Evolutionary conservation across 805 yeast genomes (phyloP).

Genomic region (Ogataea naganishii): DNA sequence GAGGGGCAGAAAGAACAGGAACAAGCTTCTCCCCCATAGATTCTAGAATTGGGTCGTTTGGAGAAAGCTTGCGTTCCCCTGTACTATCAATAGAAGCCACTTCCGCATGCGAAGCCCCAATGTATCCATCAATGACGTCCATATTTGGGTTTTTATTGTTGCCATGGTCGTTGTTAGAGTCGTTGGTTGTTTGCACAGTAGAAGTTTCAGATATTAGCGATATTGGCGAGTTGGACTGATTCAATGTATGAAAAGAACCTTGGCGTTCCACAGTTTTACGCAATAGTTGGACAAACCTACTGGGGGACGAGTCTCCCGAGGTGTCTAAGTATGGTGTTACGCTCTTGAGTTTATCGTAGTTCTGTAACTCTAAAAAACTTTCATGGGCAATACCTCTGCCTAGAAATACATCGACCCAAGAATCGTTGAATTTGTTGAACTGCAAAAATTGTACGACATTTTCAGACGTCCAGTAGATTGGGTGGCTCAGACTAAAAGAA

Average conservation of each 20-base stretch:
- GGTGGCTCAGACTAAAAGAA: slow-evolving; percentile 41
- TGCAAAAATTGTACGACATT: slow-evolving; percentile 64
- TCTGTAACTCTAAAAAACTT: slow-evolving; percentile 56
- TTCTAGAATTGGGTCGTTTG: too few relatives aligned
- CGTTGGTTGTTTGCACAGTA: slow-evolving; percentile 2
- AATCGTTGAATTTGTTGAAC: slow-evolving; percentile 54
- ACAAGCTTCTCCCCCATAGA: slow-evolving; percentile 22
- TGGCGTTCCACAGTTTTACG: slow-evolving; percentile 31
- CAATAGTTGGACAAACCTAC: slow-evolving; percentile 46
- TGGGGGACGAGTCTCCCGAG: slow-evolving; percentile 42
- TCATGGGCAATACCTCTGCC: slow-evolving; percentile 51
- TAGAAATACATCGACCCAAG: slow-evolving; percentile 65
- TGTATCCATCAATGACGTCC: too few relatives aligned
- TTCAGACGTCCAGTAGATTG: slow-evolving; percentile 65
- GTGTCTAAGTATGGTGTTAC: slow-evolving; percentile 28
- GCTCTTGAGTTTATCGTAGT: slow-evolving; percentile 40
- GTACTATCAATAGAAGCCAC: too few relatives aligned
- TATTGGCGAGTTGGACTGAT: slow-evolving; percentile 9
- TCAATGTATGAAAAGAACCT: slow-evolving; percentile 5
- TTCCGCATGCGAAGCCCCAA: too few relatives aligned
- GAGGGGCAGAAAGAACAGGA: slow-evolving; percentile 28
- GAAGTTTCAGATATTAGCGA: slow-evolving; percentile 14
- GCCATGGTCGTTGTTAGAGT: slow-evolving; percentile 2
- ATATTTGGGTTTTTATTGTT: too few relatives aligned
- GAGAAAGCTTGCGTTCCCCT: too few relatives aligned